A percentile compares a stretch with the other conserved stretches of the same genome.
Evolutionary conservation across 192 early-diverging fungal genomes (phyloP).

Genomic region (Podila verticillata): DNA sequence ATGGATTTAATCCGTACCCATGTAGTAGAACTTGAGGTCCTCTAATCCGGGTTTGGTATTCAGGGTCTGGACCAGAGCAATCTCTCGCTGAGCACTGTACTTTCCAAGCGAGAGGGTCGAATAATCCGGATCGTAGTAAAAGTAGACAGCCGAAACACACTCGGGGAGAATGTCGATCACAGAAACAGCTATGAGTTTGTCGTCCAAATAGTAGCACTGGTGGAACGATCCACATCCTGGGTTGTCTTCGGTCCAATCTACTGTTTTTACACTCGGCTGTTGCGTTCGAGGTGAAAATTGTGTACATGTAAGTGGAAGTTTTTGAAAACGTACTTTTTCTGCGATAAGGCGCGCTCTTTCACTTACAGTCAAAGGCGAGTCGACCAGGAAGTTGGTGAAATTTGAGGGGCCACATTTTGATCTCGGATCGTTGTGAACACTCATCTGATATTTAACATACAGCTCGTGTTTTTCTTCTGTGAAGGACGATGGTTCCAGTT

Average conservation of each 20-base stretch:
- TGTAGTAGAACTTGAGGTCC: constrained; percentile 85
- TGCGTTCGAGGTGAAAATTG: neutral
- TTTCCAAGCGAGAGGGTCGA: constrained; percentile 81
- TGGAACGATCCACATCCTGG: constrained; percentile 84
- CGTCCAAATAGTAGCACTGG: constrained; percentile 91
- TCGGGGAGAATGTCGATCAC: constrained; percentile 91
- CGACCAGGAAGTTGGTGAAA: constrained; percentile 74
- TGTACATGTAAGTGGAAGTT: neutral
- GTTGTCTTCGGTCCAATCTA: constrained; percentile 31
- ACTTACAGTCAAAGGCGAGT: constrained; percentile 71
- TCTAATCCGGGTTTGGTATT: constrained; percentile 41
- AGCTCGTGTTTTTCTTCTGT: constrained; percentile 79
- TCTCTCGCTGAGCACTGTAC: constrained; percentile 87
- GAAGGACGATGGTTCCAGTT: constrained; percentile 72
- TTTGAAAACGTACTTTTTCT: neutral
- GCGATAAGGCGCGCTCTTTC: neutral
- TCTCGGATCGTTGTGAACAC: constrained; percentile 80
- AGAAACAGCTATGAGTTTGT: constrained; percentile 84
- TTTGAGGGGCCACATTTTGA: constrained; percentile 60
- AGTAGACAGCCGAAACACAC: constrained; percentile 94
- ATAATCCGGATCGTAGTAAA: constrained; percentile 94
- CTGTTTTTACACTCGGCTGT: constrained; percentile 9
- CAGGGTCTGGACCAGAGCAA: constrained; percentile 68
- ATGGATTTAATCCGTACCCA: constrained; percentile 68
- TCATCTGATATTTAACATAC: constrained; percentile 83